Evolutionary conservation across 805 yeast genomes (phyloP).

Genomic region (Starmerella potacharoeniae): DNA sequence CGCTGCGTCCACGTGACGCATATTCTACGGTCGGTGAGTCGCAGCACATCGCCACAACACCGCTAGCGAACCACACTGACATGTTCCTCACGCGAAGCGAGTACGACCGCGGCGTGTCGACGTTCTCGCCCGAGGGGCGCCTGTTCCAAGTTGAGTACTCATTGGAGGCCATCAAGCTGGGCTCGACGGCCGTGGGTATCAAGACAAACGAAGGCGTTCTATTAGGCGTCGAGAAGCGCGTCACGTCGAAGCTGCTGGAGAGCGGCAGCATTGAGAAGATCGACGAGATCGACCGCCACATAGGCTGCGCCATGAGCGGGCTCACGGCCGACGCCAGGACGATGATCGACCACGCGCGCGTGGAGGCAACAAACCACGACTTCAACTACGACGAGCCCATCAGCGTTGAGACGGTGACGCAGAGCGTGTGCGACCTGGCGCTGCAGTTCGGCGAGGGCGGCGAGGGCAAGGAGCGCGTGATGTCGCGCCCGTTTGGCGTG

Average conservation of each 20-base stretch:
- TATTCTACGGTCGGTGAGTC: too few species aligned
- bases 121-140: conserved; percentile 98
- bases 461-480: conserved; percentile 81
- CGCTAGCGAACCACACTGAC: neutral
- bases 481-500: conserved; percentile 99
- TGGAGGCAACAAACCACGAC: conserved; percentile 66
- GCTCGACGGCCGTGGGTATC: conserved; percentile 97
- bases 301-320: conserved; percentile 99
- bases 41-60: conserved; percentile 1
- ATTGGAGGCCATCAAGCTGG: conserved; percentile 88
- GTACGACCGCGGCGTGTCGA: conserved; percentile 96
- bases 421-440: conserved; percentile 93
- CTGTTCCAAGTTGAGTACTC: conserved; percentile 97
- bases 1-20: too few species aligned
- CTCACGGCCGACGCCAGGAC: conserved; percentile 97
- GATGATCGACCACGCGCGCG: conserved; percentile 97
- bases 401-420: conserved; percentile 86
- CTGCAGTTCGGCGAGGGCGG: conserved; percentile 88
- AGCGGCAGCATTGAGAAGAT: conserved; percentile 91
- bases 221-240: conserved; percentile 93
- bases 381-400: conserved; percentile 86
- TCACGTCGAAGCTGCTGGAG: conserved; percentile 83
- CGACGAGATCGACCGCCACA: conserved; percentile 83
- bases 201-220: conserved; percentile 92
- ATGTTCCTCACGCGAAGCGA: conserved; percentile 99